Evolutionary conservation across 2,329 filamentous ascomycete genomes (phyloP).

Genomic region (Pseudogymnoascus sp.): DNA sequence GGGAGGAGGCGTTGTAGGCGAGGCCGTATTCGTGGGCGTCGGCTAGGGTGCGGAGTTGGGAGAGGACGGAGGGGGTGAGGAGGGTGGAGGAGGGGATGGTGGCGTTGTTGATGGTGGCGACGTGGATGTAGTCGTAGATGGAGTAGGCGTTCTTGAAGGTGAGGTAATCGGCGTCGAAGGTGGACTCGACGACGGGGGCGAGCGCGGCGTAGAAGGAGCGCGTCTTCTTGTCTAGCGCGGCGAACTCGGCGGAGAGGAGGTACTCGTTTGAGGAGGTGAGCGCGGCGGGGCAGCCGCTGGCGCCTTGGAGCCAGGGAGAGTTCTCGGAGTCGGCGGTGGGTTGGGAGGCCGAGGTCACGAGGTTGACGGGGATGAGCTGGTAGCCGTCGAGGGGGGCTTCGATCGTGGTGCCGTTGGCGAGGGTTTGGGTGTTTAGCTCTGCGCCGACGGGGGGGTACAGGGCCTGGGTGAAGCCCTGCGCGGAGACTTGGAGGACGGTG

Average conservation of each 20-base stretch:
- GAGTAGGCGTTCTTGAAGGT: constrained; percentile 48
- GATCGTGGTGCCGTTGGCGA: constrained; percentile 64
- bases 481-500: constrained; percentile 72
- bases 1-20: constrained; percentile 71
- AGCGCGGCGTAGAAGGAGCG: constrained; percentile 52
- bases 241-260: constrained; percentile 42
- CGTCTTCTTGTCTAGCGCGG: constrained; percentile 40
- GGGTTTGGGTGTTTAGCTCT: constrained; percentile 46
- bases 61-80: constrained; percentile 51
- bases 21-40: constrained; percentile 75
- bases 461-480: constrained; percentile 73
- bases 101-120: constrained; percentile 52
- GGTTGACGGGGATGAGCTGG: constrained; percentile 72
- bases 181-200: constrained; percentile 48
- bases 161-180: constrained; percentile 39
- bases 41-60: constrained; percentile 65
- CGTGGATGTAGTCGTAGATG: constrained; percentile 56
- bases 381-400: constrained; percentile 69
- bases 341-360: constrained; percentile 40
- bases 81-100: constrained; percentile 52
- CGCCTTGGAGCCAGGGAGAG: constrained; percentile 52
- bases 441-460: constrained; percentile 72
- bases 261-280: constrained; percentile 49
- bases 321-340: constrained; percentile 48
- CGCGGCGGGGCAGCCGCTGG: constrained; percentile 48